Base-by-base conservation (phyloP, 2,329 filamentous ascomycete genomes). In the Trichoderma hamatum region DNA sequence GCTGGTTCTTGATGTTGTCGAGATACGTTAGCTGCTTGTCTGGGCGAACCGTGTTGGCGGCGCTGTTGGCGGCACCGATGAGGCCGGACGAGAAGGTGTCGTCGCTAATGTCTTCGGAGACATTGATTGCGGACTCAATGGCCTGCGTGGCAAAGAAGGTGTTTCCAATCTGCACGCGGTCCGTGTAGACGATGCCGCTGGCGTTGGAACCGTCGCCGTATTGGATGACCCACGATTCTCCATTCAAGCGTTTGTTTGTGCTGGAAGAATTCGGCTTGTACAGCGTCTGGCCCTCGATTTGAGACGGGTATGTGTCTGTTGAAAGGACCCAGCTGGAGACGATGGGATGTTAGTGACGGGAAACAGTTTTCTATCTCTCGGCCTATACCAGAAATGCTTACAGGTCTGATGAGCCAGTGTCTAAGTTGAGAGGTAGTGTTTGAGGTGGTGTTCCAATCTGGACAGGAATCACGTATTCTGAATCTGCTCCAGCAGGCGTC, bases 191-290 rank as follows among this genome's bases (percentile, higher is more conserved):
- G 60, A 85, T 84, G 52, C 90, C 90, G 56, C 78, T 82, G 21
- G 90, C 90, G 49, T 83, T 83, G 55, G 86, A 88, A 16, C 88
- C 87, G 72, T 92, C 90, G 28, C 88, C 89, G 73, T 92, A 92
- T 19, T 76, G 79, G 74, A 92, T 89, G 7, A 78, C 77, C 89
- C 89, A 92, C 28, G 78, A 83, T 71, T 76, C 60, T 1, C 76
- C 77, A 0, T 28, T 58, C 61, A 88, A 73, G 55, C 82, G 76
- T 71, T 82, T 83, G 58, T 80, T 80, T 2, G 81, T 83, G 7
- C 69, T 76, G 30, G 84, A 82, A 3, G 78, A 68, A 46, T 77
- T 73, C 4, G 86, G 86, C 52, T 83, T 80, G 79, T 92, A 92
- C 73, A 88, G 76, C 49, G 79, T 75, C 73, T 91, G 89, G 5